phyloP scores from a whole-genome alignment of 306 rosid genomes.

The Acacia acuminata region DNA sequence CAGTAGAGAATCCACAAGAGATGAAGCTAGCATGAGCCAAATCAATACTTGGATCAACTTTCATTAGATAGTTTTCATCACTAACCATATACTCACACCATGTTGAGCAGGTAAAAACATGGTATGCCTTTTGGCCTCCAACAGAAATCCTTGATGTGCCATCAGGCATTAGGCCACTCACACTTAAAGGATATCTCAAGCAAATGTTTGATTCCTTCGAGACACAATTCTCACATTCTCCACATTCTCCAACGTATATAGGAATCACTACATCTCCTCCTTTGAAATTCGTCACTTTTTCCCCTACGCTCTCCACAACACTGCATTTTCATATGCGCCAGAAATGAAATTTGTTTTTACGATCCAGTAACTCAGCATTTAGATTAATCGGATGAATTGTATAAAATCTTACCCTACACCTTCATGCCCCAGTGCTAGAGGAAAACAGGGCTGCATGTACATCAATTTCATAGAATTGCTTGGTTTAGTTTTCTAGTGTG shows the following conservation, averaged over 20 bases:
- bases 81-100: constrained; percentile 46
- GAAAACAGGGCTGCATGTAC: neutral
- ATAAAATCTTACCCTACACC: neutral
- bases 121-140: constrained; percentile 31
- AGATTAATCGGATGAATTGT: neutral
- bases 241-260: neutral
- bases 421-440: constrained; percentile 1
- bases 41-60: constrained; percentile 16
- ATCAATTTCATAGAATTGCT: neutral
- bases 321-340: neutral
- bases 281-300: constrained; percentile 21
- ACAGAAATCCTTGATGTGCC: neutral
- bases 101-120: constrained; percentile 31
- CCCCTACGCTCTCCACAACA: constrained; percentile 36
- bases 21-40: constrained; percentile 39
- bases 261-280: constrained; percentile 36
- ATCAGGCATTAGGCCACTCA: neutral
- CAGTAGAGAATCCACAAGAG: constrained; percentile 51
- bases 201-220: neutral
- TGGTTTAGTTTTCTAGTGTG: neutral
- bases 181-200: neutral
- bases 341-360: neutral
- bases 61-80: constrained; percentile 27
- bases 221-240: neutral
- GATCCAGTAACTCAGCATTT: neutral